Percentiles rank a stretch among this genome's conserved stretches.
These are phyloP conservation scores for Phytophthora foliorum DNA, from an alignment of 352 stramenopile species.

Conservation along the genomic window DNA sequence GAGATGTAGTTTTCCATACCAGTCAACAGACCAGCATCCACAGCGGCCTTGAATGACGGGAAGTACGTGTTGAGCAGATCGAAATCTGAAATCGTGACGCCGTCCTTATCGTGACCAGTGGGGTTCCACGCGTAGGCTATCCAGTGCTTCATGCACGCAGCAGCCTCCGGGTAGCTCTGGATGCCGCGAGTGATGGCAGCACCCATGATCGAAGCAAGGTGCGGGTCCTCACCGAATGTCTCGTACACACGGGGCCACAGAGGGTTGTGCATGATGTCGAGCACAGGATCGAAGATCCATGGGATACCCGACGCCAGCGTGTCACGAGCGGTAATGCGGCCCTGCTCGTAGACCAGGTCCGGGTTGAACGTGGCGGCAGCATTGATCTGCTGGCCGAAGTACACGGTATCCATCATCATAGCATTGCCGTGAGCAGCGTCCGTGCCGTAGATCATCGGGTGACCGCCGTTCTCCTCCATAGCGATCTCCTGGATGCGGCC, in stretches of 20 bases:
- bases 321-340: slow-evolving; percentile 48
- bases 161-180: slow-evolving; percentile 63
- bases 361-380: slow-evolving; percentile 89
- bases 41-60: slow-evolving; percentile 75
- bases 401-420: slow-evolving; percentile 75
- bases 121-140: slow-evolving; percentile 81
- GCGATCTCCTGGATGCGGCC: slow-evolving; percentile 81
- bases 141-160: slow-evolving; percentile 89
- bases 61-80: slow-evolving; percentile 84
- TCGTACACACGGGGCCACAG: slow-evolving; percentile 90
- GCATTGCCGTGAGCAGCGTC: slow-evolving; percentile 90
- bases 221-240: slow-evolving; percentile 93
- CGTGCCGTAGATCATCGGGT: slow-evolving; percentile 85
- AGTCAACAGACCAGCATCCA: slow-evolving; percentile 73
- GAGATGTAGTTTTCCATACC: slow-evolving; percentile 95
- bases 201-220: slow-evolving; percentile 79
- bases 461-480: slow-evolving; percentile 59
- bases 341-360: slow-evolving; percentile 65
- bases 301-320: slow-evolving; percentile 81
- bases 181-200: slow-evolving; percentile 72
- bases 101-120: slow-evolving; percentile 81
- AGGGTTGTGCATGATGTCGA: slow-evolving; percentile 82
- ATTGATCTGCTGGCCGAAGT: slow-evolving; percentile 90
- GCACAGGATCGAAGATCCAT: slow-evolving; percentile 90
- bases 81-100: slow-evolving; percentile 67